phyloP scores from a whole-genome alignment of 2,329 filamentous ascomycete species.

The Neocatenulostroma microsporum region DNA sequence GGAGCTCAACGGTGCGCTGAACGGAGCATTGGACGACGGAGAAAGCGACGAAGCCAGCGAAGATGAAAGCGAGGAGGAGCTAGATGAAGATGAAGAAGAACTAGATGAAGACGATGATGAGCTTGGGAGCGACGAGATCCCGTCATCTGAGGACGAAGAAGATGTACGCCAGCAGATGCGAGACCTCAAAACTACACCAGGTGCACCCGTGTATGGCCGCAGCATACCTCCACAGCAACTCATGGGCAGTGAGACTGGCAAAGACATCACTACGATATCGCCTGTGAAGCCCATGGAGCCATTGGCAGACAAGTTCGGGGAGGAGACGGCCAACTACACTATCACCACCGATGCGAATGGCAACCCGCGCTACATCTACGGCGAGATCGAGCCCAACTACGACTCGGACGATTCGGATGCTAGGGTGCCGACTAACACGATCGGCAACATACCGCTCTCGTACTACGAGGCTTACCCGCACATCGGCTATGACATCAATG shows the following conservation, averaged over 20 bases:
- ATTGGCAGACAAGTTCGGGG: constrained; percentile 13
- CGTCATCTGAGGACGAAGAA: constrained; percentile 33
- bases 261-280: constrained; percentile 17
- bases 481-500: constrained; percentile 98
- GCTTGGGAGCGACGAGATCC: constrained; percentile 34
- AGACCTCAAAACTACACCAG: constrained; percentile 34
- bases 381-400: constrained; percentile 88
- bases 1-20: constrained; percentile 30
- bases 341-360: constrained; percentile 80
- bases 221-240: constrained; percentile 15
- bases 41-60: too few relatives aligned
- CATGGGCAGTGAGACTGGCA: constrained; percentile 22
- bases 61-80: constrained; percentile 25
- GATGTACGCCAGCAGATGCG: constrained; percentile 40
- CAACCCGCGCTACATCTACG: constrained; percentile 81
- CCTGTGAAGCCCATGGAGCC: constrained; percentile 14
- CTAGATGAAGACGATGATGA: constrained; percentile 30
- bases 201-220: too few relatives aligned
- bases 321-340: constrained; percentile 46
- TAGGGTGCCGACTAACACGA: constrained; percentile 74
- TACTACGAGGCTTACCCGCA: constrained; percentile 98
- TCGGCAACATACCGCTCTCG: constrained; percentile 84
- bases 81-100: constrained; percentile 22
- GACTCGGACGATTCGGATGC: constrained; percentile 92
- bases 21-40: constrained; percentile 31